Evolutionary conservation across 75 land plant species (phyloP).

Genomic region (Cryptomeria japonica): DNA sequence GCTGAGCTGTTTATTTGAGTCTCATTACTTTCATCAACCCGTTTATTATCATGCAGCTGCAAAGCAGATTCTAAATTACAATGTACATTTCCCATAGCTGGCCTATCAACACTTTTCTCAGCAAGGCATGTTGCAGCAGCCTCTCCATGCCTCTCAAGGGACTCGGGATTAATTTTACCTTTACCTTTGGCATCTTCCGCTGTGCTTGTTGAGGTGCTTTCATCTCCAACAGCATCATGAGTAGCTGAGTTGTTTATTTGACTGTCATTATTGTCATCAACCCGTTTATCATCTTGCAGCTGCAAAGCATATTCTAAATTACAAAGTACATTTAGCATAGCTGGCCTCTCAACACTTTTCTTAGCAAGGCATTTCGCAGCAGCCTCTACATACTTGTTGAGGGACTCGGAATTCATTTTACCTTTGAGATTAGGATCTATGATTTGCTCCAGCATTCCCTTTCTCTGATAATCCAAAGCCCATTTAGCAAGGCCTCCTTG

Average conservation of each 20-base stretch:
- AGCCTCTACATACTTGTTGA: slow-evolving; percentile 32
- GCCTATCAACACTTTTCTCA: too few species aligned
- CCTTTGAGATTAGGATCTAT: slow-evolving; percentile 35
- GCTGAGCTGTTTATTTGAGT: background rate
- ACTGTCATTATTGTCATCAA: too few species aligned
- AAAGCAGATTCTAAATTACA: slow-evolving; percentile 35
- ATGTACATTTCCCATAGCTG: too few species aligned
- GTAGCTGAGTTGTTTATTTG: too few species aligned
- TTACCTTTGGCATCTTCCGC: too few species aligned
- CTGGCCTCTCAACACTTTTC: slow-evolving; percentile 30
- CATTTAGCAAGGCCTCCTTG: slow-evolving; percentile 52
- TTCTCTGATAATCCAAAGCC: slow-evolving; percentile 42
- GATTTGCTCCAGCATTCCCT: slow-evolving; percentile 35
- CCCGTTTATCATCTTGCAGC: too few species aligned
- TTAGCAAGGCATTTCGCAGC: slow-evolving; percentile 44
- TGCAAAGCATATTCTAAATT: too few species aligned
- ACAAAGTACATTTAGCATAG: slow-evolving; percentile 52
- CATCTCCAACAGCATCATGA: too few species aligned
- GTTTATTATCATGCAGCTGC: slow-evolving; percentile 29
- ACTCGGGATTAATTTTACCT: too few species aligned
- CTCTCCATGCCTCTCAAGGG: too few species aligned
- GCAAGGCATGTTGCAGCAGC: too few species aligned
- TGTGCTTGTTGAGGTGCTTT: too few species aligned
- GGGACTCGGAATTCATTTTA: slow-evolving; percentile 19
- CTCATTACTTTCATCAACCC: background rate